Conservation (phyloP, 1,284 basidiomycete species). For the Ganoderma boninense region DNA sequence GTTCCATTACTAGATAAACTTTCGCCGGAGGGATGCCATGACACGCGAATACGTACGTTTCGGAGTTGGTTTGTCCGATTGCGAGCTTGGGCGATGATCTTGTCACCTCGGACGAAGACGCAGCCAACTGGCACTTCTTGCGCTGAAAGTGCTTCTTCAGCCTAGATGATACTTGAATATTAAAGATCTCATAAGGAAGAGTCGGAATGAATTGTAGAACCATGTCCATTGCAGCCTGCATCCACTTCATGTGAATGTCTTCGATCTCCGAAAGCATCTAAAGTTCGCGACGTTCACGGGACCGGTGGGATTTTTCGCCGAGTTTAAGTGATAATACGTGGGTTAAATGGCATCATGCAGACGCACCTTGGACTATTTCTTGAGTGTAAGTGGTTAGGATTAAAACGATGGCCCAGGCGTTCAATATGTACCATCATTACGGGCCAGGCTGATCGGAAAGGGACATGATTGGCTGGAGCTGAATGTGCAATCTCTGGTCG, state of each 20-base stretch:
- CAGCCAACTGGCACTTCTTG: conserved; percentile 98
- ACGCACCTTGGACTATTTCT: background rate
- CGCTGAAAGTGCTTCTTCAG: conserved; percentile 85
- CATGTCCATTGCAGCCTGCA: conserved; percentile 33
- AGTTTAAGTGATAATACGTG: too few species aligned
- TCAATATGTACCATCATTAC: too few species aligned
- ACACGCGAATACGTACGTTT: conserved; percentile 65
- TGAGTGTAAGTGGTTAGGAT: background rate
- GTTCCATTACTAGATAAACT: background rate
- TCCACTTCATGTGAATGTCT: conserved; percentile 34
- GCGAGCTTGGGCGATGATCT: conserved; percentile 85
- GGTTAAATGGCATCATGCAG: background rate
- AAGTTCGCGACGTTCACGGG: background rate
- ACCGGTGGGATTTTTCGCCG: too few species aligned
- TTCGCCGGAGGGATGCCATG: background rate
- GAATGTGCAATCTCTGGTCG: background rate
- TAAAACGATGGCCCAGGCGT: background rate
- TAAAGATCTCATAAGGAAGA: background rate
- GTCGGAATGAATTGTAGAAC: conserved; percentile 10
- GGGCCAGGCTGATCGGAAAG: too few species aligned
- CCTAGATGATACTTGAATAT: conserved; percentile 49
- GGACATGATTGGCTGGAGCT: too few species aligned
- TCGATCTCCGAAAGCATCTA: background rate
- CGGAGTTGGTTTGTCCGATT: conserved; percentile 95
- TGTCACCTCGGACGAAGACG: conserved; percentile 86